phyloP scores from a whole-genome alignment of 1,284 basidiomycete species.

The Grifola frondosa region DNA sequence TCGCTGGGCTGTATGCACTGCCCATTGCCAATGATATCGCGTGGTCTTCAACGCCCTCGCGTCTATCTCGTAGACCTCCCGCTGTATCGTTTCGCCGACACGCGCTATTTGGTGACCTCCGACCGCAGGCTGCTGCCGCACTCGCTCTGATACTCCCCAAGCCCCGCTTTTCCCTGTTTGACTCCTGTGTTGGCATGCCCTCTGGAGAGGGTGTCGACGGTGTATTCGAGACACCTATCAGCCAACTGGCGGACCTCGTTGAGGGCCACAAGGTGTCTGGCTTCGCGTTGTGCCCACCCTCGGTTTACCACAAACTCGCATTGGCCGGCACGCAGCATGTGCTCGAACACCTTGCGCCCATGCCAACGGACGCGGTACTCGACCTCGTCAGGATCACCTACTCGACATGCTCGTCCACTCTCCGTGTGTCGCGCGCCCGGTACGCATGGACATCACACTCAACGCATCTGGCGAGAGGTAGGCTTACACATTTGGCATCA shows the following conservation, averaged over 20 bases:
- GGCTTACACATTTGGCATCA: constrained; percentile 46
- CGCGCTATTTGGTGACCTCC: constrained; percentile 58
- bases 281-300: constrained; percentile 63
- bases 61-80: constrained; percentile 46
- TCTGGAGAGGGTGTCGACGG: constrained; percentile 43
- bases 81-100: constrained; percentile 57
- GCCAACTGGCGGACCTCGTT: constrained; percentile 45
- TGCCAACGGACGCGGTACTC: constrained; percentile 34
- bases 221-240: constrained; percentile 58
- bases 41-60: constrained; percentile 50
- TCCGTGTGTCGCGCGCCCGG: constrained; percentile 28
- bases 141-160: background rate
- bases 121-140: constrained; percentile 27
- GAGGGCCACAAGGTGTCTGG: constrained; percentile 60
- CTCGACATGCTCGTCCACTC: constrained; percentile 52
- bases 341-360: constrained; percentile 30
- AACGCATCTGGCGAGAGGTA: constrained; percentile 13
- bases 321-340: constrained; percentile 43
- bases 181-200: constrained; percentile 45
- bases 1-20: constrained; percentile 50
- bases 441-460: constrained; percentile 46
- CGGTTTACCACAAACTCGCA: constrained; percentile 61
- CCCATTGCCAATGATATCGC: constrained; percentile 50
- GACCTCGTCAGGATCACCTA: constrained; percentile 48
- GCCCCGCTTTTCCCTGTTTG: constrained; percentile 39